These are phyloP conservation scores for Cucumis cinereus DNA, from an alignment of 306 rosid species.

Conservation along the genomic window DNA sequence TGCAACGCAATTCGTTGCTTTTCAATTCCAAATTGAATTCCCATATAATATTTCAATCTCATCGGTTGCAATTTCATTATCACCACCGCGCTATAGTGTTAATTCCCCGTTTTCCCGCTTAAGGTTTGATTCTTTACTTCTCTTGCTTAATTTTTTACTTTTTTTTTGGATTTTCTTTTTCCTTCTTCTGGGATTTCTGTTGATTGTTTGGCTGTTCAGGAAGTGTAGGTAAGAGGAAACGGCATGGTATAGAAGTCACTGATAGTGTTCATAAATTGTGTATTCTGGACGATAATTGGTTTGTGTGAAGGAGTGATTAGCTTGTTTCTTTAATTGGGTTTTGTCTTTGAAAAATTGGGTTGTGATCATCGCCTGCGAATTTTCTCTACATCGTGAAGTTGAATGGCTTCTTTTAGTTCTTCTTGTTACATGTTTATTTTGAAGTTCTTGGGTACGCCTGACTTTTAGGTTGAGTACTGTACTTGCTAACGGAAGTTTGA, in stretches of 20 bases:
- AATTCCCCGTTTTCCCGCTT: background rate
- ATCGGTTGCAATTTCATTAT: background rate
- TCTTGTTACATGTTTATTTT: background rate
- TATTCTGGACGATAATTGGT: background rate
- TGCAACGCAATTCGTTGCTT: background rate
- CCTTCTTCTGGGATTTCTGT: background rate
- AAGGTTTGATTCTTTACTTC: background rate
- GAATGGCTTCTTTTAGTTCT: background rate
- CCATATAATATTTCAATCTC: background rate
- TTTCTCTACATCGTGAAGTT: background rate
- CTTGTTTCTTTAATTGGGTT: background rate
- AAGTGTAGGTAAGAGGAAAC: background rate
- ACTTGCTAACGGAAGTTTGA: background rate
- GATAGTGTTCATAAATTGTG: background rate
- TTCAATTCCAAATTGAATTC: background rate
- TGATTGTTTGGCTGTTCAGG: background rate
- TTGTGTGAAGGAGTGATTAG: background rate
- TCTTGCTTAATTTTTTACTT: background rate
- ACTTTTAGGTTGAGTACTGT: background rate
- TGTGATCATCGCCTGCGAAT: background rate
- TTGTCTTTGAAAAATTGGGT: background rate
- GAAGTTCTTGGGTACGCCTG: background rate
- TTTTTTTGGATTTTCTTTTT: background rate
- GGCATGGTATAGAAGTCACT: background rate
- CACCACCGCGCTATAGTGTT: background rate